Evolutionary conservation across 164 flowering plant genomes (phyloP), one percentile per base, ranked within the genome.

Genomic region (Warburgia ugandensis): DNA sequence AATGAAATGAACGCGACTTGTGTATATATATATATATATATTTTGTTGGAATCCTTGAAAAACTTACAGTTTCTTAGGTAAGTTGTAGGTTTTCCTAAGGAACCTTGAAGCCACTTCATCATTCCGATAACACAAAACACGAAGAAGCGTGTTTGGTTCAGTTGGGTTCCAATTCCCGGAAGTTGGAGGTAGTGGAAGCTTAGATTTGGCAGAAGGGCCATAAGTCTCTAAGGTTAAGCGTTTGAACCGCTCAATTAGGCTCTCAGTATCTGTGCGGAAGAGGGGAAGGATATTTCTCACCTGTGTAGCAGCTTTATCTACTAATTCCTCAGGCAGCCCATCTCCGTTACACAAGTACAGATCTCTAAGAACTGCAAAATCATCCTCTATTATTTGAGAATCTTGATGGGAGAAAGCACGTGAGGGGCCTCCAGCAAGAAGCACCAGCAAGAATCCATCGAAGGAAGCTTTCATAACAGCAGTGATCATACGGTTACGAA

Each of bases 381-480:
- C 97, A 58, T 90, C 94, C 52, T 77, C 85, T 39, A 90, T 62
- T 6, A 79, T 49, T 33, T 54, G 67, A 29, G 71, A 77, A 66
- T 86, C 96, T 55, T 73, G 73, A 17, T 3, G 55, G 11, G 75
- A 42, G 59, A 84, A 90, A 36, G 71, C 66, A 45, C 96, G 89
- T 29, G 77, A 68, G 4, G 91, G 89, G 12, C 95, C 91, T 30
- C 96, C 96, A 17, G 96, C 91, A 45, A 90, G 84, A 64, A 90
- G 68, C 47, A 90, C 87, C 59, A 84, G 44, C 39, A 83, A 59
- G 49, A 84, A 83, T 35, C 94, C 97, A 32, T 86, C 91, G 55
- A 84, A 86, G 22, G 96, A 82, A 52, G 97, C 97, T 62, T 65
- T 82, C 96, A 90, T 86, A 28, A 90, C 51, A 7, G 85, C 80